These are phyloP conservation scores for Peterozyma xylosa DNA, from an alignment of 805 yeast genomes.

Conservation along the genomic window DNA sequence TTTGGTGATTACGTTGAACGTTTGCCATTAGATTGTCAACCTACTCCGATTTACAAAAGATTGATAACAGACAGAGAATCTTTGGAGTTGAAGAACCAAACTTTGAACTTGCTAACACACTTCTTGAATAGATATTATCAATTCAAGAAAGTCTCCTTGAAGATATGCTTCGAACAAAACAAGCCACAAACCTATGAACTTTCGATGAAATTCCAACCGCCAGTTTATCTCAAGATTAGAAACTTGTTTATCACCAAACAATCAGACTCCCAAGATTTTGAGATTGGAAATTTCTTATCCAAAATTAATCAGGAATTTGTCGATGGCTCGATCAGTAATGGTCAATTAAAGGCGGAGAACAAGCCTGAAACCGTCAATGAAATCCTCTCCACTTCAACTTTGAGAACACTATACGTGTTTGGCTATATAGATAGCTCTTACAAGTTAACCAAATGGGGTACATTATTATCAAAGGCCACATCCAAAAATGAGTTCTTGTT, in stretches of 20 bases:
- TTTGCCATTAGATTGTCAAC: constrained; percentile 60
- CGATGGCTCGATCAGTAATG: constrained; percentile 15
- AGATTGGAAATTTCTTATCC: constrained; percentile 21
- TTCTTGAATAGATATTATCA: constrained; percentile 81
- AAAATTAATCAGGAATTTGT: constrained; percentile 22
- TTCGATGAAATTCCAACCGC: constrained; percentile 46
- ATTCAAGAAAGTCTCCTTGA: constrained; percentile 54
- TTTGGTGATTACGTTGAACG: constrained; percentile 57
- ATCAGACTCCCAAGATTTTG: constrained; percentile 21
- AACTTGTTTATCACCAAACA: constrained; percentile 23
- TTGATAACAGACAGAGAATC: constrained; percentile 39
- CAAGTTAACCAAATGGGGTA: constrained; percentile 45
- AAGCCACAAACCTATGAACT: constrained; percentile 24
- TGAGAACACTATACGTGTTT: constrained; percentile 44
- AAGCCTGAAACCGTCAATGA: constrained; percentile 40
- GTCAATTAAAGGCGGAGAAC: constrained; percentile 16
- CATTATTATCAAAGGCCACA: constrained; percentile 30
- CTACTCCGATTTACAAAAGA: constrained; percentile 48
- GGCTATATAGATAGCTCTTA: constrained; percentile 39
- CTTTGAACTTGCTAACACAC: constrained; percentile 61
- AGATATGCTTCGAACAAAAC: constrained; percentile 18
- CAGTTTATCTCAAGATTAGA: constrained; percentile 35
- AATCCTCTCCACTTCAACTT: constrained; percentile 45
- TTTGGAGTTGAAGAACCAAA: constrained; percentile 48
- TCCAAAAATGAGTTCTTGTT: constrained; percentile 38